Evolutionary conservation across 2,329 filamentous ascomycete species (phyloP), one percentile per base, ranked within the genome.

Genomic region (Corynespora cassiicola): DNA sequence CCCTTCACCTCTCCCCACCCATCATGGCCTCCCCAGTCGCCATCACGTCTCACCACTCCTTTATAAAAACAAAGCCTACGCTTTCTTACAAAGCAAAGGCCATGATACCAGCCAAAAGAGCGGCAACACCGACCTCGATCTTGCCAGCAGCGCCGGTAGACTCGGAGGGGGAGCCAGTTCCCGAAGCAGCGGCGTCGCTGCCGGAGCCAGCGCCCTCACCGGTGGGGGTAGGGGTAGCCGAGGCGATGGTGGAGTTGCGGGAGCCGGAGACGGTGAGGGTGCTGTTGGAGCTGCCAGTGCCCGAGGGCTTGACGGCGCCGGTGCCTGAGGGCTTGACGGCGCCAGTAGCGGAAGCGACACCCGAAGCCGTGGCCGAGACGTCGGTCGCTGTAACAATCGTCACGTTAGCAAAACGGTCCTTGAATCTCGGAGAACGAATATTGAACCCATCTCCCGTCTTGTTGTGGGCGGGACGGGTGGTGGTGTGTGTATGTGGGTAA

Each of bases 31-130:
- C n/a, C n/a, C n/a, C n/a, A n/a, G n/a, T n/a, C n/a, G n/a, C n/a
- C n/a, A n/a, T n/a, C n/a, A n/a, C n/a, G n/a, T n/a, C n/a, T n/a
- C n/a, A n/a, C n/a, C n/a, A n/a, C n/a, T n/a, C n/a, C n/a, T n/a
- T n/a, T n/a, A n/a, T n/a, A n/a, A n/a, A n/a, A n/a, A n/a, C n/a
- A n/a, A n/a, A n/a, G n/a, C n/a, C n/a, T n/a, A n/a, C n/a, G n/a
- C n/a, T n/a, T n/a, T n/a, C n/a, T n/a, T 63, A 64, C 55, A 62
- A 60, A 32, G 45, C 54, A 9, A 50, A 42, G 27, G 50, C 52
- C 31, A 60, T 37, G 10, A 50, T 10, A 18, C 43, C 43, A 27
- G 53, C 57, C 18, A 63, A 29, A 30, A 56, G 37, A 14, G 54
- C 58, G 5, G 46, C 54, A 32, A 49, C 31, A n/a, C 58, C 52